Conservation (phyloP, 169 alveolate genomes). For the Perkinsus marinus region DNA sequence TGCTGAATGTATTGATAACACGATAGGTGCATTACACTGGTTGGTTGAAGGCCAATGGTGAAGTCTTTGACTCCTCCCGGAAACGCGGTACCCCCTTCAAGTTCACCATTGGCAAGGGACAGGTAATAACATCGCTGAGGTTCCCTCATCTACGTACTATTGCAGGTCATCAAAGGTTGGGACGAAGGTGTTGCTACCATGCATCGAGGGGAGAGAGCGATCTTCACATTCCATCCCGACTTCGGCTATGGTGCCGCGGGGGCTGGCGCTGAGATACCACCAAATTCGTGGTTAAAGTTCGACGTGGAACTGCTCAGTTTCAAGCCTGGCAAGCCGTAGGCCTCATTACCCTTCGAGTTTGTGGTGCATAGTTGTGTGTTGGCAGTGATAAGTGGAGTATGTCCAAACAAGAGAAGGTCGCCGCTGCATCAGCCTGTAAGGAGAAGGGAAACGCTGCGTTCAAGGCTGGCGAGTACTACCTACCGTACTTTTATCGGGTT, state of each 20-base stretch:
- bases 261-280: background rate
- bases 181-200: background rate
- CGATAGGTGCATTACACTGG: background rate
- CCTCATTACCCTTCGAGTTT: background rate
- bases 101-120: background rate
- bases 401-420: background rate
- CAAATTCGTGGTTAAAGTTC: background rate
- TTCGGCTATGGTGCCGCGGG: background rate
- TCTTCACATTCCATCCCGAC: background rate
- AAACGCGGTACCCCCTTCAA: background rate
- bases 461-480: background rate
- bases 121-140: background rate
- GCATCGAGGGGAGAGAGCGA: background rate
- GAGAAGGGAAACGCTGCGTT: background rate
- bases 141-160: background rate
- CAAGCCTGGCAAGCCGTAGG: background rate
- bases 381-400: background rate
- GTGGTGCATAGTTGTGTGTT: background rate
- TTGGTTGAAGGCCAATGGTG: background rate
- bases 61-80: background rate
- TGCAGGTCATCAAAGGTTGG: background rate
- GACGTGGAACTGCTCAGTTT: background rate
- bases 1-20: background rate
- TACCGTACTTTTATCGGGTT: background rate
- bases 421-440: background rate